Evolutionary conservation across 345 rosid species (phyloP).

Genomic region (Brassica juncea): DNA sequence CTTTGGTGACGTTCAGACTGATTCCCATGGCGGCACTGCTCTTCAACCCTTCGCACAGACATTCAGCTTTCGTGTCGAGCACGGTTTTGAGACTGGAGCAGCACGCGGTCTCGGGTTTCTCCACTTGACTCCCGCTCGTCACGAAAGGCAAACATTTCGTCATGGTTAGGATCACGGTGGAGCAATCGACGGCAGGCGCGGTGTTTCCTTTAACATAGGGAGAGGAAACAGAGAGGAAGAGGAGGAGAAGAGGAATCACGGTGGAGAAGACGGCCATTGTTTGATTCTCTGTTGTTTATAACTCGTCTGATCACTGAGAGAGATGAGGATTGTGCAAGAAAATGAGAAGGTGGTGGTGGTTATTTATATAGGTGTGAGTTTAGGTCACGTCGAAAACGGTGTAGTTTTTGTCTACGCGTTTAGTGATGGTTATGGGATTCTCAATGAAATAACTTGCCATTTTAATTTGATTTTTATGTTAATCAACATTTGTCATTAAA

Average conservation of each 20-base stretch:
- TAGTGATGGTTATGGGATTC: constrained; percentile 6
- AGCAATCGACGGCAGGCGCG: neutral
- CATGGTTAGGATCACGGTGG: neutral
- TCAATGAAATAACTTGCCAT: neutral
- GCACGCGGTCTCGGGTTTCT: neutral
- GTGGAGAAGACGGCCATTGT: constrained; percentile 27
- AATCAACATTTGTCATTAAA: neutral
- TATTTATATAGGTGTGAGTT: neutral
- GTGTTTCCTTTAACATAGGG: constrained; percentile 12
- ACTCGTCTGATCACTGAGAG: neutral
- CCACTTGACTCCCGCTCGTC: constrained; percentile 15
- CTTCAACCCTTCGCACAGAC: constrained; percentile 36
- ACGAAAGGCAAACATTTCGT: constrained; percentile 23
- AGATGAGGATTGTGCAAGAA: neutral
- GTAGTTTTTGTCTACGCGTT: neutral
- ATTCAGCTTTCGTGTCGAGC: constrained; percentile 11
- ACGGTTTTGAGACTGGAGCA: constrained; percentile 22
- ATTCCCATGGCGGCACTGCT: neutral
- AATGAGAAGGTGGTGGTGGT: neutral
- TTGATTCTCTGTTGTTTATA: neutral
- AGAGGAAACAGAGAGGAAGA: constrained; percentile 15
- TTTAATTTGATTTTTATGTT: neutral
- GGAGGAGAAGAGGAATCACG: neutral
- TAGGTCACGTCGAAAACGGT: neutral
- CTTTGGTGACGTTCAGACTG: constrained; percentile 29